Evolutionary conservation across 176 grass and related monocot species (phyloP).

Genomic region (Aegilops bicornis): DNA sequence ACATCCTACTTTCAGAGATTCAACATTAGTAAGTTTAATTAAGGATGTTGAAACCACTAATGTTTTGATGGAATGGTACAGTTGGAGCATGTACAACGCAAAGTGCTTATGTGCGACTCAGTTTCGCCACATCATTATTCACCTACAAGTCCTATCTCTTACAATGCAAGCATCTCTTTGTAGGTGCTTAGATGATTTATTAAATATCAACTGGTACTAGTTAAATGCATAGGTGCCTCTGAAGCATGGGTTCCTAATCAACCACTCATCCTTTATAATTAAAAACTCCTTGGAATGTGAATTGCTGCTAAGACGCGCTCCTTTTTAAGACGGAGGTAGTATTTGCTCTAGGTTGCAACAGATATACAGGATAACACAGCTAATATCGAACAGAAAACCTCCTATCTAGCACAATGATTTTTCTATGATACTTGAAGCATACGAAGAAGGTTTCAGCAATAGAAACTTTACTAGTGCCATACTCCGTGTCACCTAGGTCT

Average conservation of each 20-base stretch:
- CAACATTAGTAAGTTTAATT: not conserved
- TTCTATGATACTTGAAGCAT: not conserved
- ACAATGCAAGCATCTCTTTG: not conserved
- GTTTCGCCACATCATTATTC: not conserved
- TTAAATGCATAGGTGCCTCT: not conserved
- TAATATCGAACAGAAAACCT: not conserved
- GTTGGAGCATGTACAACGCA: not conserved
- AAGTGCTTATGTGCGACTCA: not conserved
- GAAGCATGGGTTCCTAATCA: not conserved
- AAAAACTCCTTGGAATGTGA: not conserved
- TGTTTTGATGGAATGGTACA: not conserved
- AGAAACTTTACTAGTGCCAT: slow-evolving; percentile 45
- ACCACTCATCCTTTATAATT: not conserved
- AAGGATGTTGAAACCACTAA: not conserved
- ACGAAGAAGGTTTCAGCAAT: not conserved
- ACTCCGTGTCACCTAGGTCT: slow-evolving; percentile 81
- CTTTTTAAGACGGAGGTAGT: not conserved
- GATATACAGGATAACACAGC: not conserved
- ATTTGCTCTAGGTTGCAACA: not conserved
- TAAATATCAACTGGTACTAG: not conserved
- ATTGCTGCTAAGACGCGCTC: not conserved
- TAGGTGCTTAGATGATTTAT: not conserved
- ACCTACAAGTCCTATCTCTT: not conserved
- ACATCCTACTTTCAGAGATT: not conserved
- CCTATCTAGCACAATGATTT: not conserved